phyloP scores from a whole-genome alignment of 805 yeast genomes.

The Tetrapisispora fleetii region DNA sequence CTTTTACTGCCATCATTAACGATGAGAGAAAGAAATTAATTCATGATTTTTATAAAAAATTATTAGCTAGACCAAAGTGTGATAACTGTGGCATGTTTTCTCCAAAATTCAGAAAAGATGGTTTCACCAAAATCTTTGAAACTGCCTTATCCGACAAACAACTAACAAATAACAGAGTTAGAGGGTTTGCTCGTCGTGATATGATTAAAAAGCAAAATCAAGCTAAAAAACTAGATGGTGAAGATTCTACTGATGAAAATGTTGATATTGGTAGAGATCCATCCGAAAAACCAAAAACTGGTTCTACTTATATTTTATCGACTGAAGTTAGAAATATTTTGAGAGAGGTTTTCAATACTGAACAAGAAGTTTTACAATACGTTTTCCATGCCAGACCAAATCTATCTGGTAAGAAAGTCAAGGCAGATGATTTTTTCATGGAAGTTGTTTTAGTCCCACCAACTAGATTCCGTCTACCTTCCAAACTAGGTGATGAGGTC shows the following conservation, averaged over 20 bases:
- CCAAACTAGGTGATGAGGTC: conserved; percentile 90
- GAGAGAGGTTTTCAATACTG: conserved; percentile 64
- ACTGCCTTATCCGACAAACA: conserved; percentile 77
- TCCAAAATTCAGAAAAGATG: conserved; percentile 91
- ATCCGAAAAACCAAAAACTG: conserved; percentile 49
- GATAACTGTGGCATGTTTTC: conserved; percentile 94
- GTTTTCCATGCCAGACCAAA: conserved; percentile 78
- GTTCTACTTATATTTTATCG: conserved; percentile 78
- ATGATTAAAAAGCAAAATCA: conserved; percentile 41
- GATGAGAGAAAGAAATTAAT: conserved; percentile 76
- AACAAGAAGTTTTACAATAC: conserved; percentile 55
- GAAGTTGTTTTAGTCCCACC: conserved; percentile 90
- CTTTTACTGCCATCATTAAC: conserved; percentile 71
- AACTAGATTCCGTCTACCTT: conserved; percentile 93
- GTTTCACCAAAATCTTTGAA: conserved; percentile 86
- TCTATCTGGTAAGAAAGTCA: conserved; percentile 33
- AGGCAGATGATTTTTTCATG: conserved; percentile 81
- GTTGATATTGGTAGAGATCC: conserved; percentile 35
- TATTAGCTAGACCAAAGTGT: conserved; percentile 76
- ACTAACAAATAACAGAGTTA: conserved; percentile 66
- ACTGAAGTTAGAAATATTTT: conserved; percentile 78
- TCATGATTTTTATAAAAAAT: conserved; percentile 63
- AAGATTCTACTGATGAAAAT: conserved; percentile 23
- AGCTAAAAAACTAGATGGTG: conserved; percentile 22
- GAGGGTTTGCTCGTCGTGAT: conserved; percentile 66